Evolutionary conservation across 805 yeast genomes (phyloP).

Genomic region (Candida ovalis): DNA sequence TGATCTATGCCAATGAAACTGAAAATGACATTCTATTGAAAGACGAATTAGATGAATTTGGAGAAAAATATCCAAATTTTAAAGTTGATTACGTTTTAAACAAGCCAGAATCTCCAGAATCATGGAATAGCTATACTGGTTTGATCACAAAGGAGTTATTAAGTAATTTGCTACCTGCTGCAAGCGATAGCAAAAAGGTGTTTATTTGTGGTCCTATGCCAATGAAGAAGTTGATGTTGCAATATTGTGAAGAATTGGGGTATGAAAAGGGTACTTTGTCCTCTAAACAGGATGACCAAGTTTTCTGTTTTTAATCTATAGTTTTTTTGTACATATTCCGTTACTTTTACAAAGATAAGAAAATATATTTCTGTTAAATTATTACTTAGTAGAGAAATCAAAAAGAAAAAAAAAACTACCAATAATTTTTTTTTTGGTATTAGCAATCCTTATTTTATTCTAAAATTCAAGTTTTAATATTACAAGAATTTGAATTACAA

Average conservation of each 20-base stretch:
- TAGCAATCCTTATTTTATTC: too few relatives aligned
- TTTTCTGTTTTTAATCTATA: slow-evolving; percentile 30
- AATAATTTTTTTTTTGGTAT: too few relatives aligned
- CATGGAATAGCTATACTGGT: slow-evolving; percentile 64
- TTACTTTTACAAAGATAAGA: too few relatives aligned
- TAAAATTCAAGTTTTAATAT: background rate
- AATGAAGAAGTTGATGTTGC: slow-evolving; percentile 53
- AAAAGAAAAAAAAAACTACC: too few relatives aligned
- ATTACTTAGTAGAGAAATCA: too few relatives aligned
- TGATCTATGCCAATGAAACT: slow-evolving; percentile 72
- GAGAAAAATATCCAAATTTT: slow-evolving; percentile 59
- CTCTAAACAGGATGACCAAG: slow-evolving; percentile 34
- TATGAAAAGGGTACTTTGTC: slow-evolving; percentile 41
- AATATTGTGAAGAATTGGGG: slow-evolving; percentile 54
- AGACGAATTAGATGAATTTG: slow-evolving; percentile 68
- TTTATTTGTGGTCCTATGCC: slow-evolving; percentile 74
- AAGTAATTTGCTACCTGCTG: slow-evolving; percentile 47
- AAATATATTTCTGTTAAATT: too few relatives aligned
- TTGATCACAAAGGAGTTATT: slow-evolving; percentile 57
- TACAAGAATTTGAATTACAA: background rate
- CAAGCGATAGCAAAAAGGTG: slow-evolving; percentile 48
- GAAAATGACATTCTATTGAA: slow-evolving; percentile 72
- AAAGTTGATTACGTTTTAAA: slow-evolving; percentile 56
- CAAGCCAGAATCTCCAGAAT: slow-evolving; percentile 35
- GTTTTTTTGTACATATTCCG: background rate